Base-by-base conservation (phyloP, 2,329 filamentous ascomycete genomes). In the Botryotinia narcissicola region DNA sequence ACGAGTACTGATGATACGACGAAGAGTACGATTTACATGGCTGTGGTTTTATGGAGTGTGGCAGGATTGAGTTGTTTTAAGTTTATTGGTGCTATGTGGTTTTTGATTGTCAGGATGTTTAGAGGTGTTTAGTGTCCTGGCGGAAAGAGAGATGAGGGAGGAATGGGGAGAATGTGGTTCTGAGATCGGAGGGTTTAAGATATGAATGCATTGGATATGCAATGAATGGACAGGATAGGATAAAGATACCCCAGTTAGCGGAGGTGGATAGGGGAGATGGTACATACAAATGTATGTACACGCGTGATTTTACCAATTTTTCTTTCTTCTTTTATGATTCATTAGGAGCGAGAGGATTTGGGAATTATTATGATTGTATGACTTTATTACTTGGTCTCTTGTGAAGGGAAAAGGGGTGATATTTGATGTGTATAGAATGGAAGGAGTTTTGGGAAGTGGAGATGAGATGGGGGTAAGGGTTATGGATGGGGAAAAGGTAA, bases 61-160 rank as follows among this genome's bases (percentile, higher is more conserved):
- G 81, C 81, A 22, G 81, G 79, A 40, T 76, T 82, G 14, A 78
- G 76, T 48, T 77, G 77, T 1, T 82, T 82, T 70, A 80, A 81
- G 64, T 81, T 81, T 75, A 73, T 81, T 18, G 80, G 80, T 12
- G 80, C 80, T 2, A 81, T 80, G 79, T 81, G 80, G 80, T 81
- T 98, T 85, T 87, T 99, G 86, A 87, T 98, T 78, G 91, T 95
- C 73, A 87, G 94, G 79, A 88, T 97, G 89, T 95, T 97, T 82
- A 89, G 94, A 76, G 90, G 90, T 77, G 90, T 92, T 73, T 91
- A 80, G 16, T 42, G 8, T 29, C 25, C 6, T 9, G 22, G 7
- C 22, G 18, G 20, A 32, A 32, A 20, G n/a, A 29, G 20, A 40
- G 12, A 57, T 12, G 44, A 20, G 18, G n/a, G 6, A 57, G 25